These are phyloP conservation scores for Zygnema circumcarinatum DNA, from an alignment of 139 green algal species.

Conservation along the genomic window DNA sequence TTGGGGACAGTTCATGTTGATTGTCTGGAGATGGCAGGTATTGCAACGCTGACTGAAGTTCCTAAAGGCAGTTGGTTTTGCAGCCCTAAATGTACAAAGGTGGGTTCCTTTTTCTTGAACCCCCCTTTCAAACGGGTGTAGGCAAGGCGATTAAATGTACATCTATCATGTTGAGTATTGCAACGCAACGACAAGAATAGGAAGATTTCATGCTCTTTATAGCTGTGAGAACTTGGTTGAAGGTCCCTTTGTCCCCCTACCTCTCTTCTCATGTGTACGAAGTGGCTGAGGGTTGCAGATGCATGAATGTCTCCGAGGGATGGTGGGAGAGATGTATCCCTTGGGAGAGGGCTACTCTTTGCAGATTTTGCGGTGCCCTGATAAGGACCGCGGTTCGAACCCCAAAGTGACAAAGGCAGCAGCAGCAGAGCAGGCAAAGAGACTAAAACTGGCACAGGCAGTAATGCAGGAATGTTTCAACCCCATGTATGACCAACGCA, in stretches of 20 bases:
- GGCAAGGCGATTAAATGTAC: too few relatives aligned
- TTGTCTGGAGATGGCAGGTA: constrained; percentile 45
- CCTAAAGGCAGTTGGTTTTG: constrained; percentile 66
- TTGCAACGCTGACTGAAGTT: constrained; percentile 12
- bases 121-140: too few relatives aligned
- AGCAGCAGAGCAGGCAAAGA: not conserved
- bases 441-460: constrained; percentile 37
- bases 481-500: constrained; percentile 62
- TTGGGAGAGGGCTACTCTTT: constrained; percentile 25
- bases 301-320: not conserved
- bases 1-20: constrained; percentile 55
- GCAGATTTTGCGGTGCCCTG: constrained; percentile 13
- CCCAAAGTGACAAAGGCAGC: not conserved
- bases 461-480: constrained; percentile 69
- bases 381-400: not conserved
- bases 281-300: too few relatives aligned
- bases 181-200: too few relatives aligned
- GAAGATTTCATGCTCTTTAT: too few relatives aligned
- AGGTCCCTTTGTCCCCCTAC: too few relatives aligned
- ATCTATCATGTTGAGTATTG: too few relatives aligned
- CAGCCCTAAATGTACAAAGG: constrained; percentile 30
- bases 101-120: too few relatives aligned
- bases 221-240: too few relatives aligned
- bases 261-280: too few relatives aligned
- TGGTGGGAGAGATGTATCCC: constrained; percentile 24